Percentiles rank a stretch among this genome's conserved stretches.
Evolutionary conservation across 805 yeast species (phyloP).

Genomic region (Saturnispora saitoi): DNA sequence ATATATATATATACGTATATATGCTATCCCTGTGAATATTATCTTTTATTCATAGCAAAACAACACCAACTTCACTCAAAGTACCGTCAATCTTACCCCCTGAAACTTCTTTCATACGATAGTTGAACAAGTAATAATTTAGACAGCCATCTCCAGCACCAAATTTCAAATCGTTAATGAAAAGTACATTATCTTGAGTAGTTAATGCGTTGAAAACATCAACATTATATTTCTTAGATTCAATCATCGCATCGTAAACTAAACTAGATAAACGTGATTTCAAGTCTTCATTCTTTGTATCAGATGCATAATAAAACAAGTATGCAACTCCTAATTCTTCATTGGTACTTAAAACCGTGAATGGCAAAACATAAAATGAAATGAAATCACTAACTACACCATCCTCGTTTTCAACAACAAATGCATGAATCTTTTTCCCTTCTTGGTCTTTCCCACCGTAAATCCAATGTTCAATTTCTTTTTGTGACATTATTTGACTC

Average conservation of each 20-base stretch:
- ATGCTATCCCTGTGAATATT: too few species aligned
- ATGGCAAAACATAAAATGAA: constrained; percentile 84
- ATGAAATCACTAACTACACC: constrained; percentile 78
- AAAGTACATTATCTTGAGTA: constrained; percentile 79
- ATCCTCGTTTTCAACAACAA: constrained; percentile 56
- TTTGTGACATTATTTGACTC: constrained; percentile 53
- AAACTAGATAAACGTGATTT: constrained; percentile 13
- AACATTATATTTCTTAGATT: constrained; percentile 57
- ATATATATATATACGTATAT: too few species aligned
- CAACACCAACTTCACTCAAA: constrained; percentile 84
- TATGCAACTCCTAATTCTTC: constrained; percentile 77
- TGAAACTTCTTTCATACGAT: constrained; percentile 65
- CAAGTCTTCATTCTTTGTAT: constrained; percentile 29
- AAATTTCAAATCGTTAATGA: constrained; percentile 75
- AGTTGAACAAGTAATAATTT: constrained; percentile 88
- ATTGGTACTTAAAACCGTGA: constrained; percentile 70
- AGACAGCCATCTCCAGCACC: constrained; percentile 91
- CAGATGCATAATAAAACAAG: constrained; percentile 78
- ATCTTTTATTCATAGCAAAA: constrained; percentile 46
- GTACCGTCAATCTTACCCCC: constrained; percentile 49
- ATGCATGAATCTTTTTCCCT: constrained; percentile 55
- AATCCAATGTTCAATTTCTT: constrained; percentile 78
- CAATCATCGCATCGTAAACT: constrained; percentile 37
- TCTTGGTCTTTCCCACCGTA: constrained; percentile 39
- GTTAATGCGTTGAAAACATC: constrained; percentile 94